phyloP scores from a whole-genome alignment of 176 grass and related monocot species.

The Ampelocalamus luodianensis region DNA sequence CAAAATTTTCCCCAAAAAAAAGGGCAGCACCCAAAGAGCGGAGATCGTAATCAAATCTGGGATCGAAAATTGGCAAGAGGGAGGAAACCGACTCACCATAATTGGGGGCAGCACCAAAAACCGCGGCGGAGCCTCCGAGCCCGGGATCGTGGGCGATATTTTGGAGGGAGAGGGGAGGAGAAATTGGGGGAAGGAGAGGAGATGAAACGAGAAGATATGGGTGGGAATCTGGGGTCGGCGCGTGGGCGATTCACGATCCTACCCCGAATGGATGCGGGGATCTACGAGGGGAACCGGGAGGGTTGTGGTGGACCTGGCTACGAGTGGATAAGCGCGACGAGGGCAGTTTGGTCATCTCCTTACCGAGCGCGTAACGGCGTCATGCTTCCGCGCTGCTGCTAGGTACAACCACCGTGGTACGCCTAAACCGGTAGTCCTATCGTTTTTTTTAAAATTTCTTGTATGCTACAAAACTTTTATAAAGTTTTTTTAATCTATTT shows the following conservation, averaged over 20 bases:
- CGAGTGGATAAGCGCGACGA: constrained; percentile 47
- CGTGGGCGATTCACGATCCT: accelerated
- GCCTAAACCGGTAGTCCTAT: no score
- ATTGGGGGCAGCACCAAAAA: background rate
- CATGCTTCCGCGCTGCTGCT: constrained; percentile 46
- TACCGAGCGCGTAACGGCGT: constrained; percentile 29
- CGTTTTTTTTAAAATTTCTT: no score
- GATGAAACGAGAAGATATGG: constrained; percentile 41
- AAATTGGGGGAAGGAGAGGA: constrained; percentile 34
- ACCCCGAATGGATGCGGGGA: accelerated
- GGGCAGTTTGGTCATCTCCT: background rate
- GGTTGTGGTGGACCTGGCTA: background rate
- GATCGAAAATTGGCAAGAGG: background rate
- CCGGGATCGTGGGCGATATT: constrained; percentile 41
- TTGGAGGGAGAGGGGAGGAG: constrained; percentile 24
- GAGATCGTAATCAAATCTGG: background rate
- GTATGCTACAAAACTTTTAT: no score
- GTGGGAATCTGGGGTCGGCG: constrained; percentile 13
- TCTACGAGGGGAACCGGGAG: background rate
- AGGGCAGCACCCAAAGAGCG: background rate
- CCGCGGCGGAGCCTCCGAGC: constrained; percentile 1
- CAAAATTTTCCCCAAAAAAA: background rate
- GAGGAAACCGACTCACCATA: constrained; percentile 17
- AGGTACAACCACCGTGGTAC: constrained; percentile 42
- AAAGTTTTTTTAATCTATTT: no score